Evolutionary conservation across 2,329 filamentous ascomycete genomes (phyloP).

Genomic region (Ceratocystiopsis minuta): DNA sequence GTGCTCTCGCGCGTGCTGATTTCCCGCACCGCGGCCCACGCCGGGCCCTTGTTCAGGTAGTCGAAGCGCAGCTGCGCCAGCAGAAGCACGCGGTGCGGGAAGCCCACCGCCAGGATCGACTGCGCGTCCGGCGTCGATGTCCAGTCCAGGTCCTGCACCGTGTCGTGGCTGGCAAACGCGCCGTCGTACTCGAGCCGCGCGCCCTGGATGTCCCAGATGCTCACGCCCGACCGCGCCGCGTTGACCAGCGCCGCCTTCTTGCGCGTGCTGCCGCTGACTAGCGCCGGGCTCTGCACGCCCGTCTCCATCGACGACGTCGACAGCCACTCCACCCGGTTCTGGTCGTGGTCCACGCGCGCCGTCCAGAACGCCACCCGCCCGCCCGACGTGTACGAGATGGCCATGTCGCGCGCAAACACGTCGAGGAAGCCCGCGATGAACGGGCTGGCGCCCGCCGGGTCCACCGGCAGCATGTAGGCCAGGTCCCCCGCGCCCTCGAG

Average conservation of each 20-base stretch:
- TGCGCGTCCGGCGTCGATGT: slow-evolving; percentile 79
- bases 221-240: slow-evolving; percentile 51
- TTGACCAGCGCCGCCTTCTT: slow-evolving; percentile 77
- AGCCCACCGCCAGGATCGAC: slow-evolving; percentile 81
- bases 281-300: slow-evolving; percentile 49
- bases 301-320: slow-evolving; percentile 70
- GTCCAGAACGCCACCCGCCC: slow-evolving; percentile 76
- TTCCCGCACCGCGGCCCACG: slow-evolving; percentile 72
- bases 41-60: slow-evolving; percentile 74
- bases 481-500: slow-evolving; percentile 41
- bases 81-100: slow-evolving; percentile 67
- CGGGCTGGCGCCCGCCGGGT: slow-evolving; percentile 60
- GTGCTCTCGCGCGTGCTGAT: slow-evolving; percentile 67
- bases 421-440: slow-evolving; percentile 65
- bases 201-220: slow-evolving; percentile 79
- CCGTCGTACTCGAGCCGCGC: slow-evolving; percentile 68
- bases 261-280: slow-evolving; percentile 72
- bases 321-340: slow-evolving; percentile 58
- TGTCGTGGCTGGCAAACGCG: slow-evolving; percentile 52
- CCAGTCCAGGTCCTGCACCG: slow-evolving; percentile 81
- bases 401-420: slow-evolving; percentile 69
- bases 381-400: slow-evolving; percentile 61
- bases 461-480: slow-evolving; percentile 59
- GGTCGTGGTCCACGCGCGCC: slow-evolving; percentile 46
- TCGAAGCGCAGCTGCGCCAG: slow-evolving; percentile 81